Conservation (phyloP, 1,284 basidiomycete genomes). For the Heterobasidion annosum region DNA sequence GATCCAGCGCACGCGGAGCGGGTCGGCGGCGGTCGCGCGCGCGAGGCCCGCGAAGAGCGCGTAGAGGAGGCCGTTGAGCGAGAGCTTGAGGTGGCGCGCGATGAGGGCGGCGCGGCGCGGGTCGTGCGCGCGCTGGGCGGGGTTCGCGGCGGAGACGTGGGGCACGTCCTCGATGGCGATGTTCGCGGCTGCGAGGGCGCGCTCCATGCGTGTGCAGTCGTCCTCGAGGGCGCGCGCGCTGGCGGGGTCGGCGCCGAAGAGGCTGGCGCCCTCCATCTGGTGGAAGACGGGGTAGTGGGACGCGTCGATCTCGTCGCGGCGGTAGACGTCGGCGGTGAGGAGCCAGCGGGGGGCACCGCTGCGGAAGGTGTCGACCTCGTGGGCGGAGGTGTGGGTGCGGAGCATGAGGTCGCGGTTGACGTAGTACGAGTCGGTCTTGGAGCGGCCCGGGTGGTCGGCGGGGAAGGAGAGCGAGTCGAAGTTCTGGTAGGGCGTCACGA, state of each 20-base stretch:
- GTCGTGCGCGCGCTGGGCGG: constrained; percentile 74
- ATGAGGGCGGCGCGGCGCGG: constrained; percentile 64
- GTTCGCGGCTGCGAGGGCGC: constrained; percentile 55
- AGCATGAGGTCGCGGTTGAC: constrained; percentile 87
- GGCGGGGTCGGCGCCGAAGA: constrained; percentile 51
- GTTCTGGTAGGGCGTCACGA: constrained; percentile 89
- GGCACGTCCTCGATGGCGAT: constrained; percentile 86
- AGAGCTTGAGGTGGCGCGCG: constrained; percentile 83
- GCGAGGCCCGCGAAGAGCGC: constrained; percentile 66
- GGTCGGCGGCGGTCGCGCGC: constrained; percentile 42
- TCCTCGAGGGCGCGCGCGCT: constrained; percentile 53
- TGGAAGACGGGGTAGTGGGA: constrained; percentile 99
- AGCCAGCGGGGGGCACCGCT: constrained; percentile 75
- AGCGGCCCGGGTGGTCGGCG: constrained; percentile 86
- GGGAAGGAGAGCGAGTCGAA: constrained; percentile 98
- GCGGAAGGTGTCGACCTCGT: constrained; percentile 90
- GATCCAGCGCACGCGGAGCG: constrained; percentile 91
- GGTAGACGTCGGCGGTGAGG: constrained; percentile 96
- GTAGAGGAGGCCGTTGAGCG: constrained; percentile 84
- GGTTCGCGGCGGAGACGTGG: constrained; percentile 67
- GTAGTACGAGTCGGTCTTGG: constrained; percentile 92
- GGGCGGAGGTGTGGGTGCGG: constrained; percentile 95
- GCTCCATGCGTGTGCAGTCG: constrained; percentile 56
- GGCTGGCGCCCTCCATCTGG: constrained; percentile 93
- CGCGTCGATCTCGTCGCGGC: constrained; percentile 96